Percentiles rank a stretch among this genome's conserved stretches.
Conservation (phyloP, 768 basidiomycete species). For the Jaapia argillacea region DNA sequence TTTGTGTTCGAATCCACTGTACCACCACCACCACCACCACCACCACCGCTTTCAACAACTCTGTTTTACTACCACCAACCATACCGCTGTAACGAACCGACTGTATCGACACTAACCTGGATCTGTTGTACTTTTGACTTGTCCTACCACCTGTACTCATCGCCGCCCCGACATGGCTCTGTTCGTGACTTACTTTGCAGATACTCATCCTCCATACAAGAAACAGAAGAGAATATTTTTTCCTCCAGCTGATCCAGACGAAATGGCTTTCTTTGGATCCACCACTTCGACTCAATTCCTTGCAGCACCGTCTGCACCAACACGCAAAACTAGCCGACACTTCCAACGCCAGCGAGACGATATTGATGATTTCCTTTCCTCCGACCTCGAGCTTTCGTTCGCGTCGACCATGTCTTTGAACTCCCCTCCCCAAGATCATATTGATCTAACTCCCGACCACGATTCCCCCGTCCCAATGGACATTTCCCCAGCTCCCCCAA, state of each 20-base stretch:
- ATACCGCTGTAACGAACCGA: no score
- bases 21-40: background rate
- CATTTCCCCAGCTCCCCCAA: constrained; percentile 58
- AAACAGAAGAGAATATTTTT: constrained; percentile 31
- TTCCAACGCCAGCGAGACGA: constrained; percentile 35
- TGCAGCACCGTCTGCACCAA: constrained; percentile 27
- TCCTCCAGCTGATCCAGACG: constrained; percentile 19
- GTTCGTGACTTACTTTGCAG: constrained; percentile 25
- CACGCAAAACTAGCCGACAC: constrained; percentile 39
- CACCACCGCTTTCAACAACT: background rate
- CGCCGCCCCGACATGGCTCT: constrained; percentile 23
- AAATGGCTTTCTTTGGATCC: constrained; percentile 49
- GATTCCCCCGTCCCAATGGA: constrained; percentile 64
- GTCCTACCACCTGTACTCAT: background rate
- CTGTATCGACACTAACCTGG: no score
- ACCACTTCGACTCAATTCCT: constrained; percentile 35
- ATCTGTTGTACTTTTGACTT: no score
- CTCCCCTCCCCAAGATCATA: constrained; percentile 47
- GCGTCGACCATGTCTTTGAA: constrained; percentile 75
- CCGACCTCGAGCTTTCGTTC: constrained; percentile 77
- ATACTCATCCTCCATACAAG: constrained; percentile 22
- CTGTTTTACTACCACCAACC: background rate
- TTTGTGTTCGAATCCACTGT: background rate
- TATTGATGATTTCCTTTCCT: constrained; percentile 56
- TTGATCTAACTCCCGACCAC: constrained; percentile 36